Evolutionary conservation across 2,329 filamentous ascomycete species (phyloP).

Genomic region (Phyllosticta citribraziliensis): DNA sequence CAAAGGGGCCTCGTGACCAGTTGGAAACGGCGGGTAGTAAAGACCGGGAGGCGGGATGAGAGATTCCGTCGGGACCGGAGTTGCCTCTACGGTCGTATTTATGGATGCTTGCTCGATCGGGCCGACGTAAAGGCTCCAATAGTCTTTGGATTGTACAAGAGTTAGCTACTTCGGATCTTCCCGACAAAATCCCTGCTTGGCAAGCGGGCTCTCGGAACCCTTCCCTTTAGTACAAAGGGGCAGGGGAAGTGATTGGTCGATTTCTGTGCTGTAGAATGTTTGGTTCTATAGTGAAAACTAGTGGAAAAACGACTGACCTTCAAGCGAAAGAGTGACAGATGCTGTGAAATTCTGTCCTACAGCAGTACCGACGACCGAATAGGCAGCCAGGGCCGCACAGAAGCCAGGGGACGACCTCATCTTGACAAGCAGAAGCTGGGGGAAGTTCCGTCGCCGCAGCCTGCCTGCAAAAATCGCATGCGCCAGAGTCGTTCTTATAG

Average conservation of each 20-base stretch:
- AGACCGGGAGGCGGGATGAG: slow-evolving; percentile 24
- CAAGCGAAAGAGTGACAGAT: not conserved
- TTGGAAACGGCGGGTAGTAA: slow-evolving; percentile 22
- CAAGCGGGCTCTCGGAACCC: not conserved
- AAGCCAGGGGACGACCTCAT: not conserved
- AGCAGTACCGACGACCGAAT: not conserved
- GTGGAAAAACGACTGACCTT: not conserved
- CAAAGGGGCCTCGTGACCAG: slow-evolving; percentile 20
- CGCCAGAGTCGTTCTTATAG: not conserved
- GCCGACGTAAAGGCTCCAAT: slow-evolving; percentile 16
- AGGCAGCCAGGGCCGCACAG: not conserved
- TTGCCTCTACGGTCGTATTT: slow-evolving; percentile 16
- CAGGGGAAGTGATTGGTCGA: not conserved
- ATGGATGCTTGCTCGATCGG: slow-evolving; percentile 13
- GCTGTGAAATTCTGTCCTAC: not conserved
- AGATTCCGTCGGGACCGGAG: slow-evolving; percentile 23
- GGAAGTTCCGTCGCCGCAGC: not conserved
- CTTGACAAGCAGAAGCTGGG: not conserved
- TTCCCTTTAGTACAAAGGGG: not conserved
- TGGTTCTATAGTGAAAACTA: not conserved
- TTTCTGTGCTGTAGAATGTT: not conserved
- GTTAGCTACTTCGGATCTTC: not conserved
- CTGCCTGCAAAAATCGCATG: not conserved
- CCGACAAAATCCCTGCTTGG: not conserved
- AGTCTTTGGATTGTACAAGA: not conserved